A percentile compares a stretch with the other conserved stretches of the same genome.
Evolutionary conservation across 345 rosid species (phyloP).

Genomic region (Atalantia buxifolia): DNA sequence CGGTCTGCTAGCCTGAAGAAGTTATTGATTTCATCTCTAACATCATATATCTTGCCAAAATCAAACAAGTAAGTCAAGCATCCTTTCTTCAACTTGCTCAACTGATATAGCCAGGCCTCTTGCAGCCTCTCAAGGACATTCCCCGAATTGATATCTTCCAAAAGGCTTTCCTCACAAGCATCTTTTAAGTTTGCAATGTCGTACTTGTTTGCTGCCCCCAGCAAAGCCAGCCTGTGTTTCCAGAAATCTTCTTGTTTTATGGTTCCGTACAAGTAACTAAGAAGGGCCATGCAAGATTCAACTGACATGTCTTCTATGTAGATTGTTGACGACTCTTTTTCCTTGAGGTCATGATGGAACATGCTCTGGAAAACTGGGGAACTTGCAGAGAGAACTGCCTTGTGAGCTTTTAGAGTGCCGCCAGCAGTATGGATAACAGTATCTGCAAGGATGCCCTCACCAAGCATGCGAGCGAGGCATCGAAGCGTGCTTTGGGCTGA

Average conservation of each 20-base stretch:
- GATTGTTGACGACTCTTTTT: slow-evolving; percentile 82
- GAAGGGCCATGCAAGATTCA: slow-evolving; percentile 77
- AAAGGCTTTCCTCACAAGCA: slow-evolving; percentile 80
- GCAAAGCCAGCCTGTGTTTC: slow-evolving; percentile 76
- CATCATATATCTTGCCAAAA: slow-evolving; percentile 85
- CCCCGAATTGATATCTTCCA: slow-evolving; percentile 78
- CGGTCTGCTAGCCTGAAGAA: slow-evolving; percentile 82
- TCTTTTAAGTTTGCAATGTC: slow-evolving; percentile 69
- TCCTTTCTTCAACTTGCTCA: slow-evolving; percentile 79
- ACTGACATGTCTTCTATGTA: slow-evolving; percentile 77
- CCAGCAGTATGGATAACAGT: slow-evolving; percentile 72
- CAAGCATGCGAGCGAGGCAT: slow-evolving; percentile 85
- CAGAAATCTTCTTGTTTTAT: slow-evolving; percentile 81
- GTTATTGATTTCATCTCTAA: slow-evolving; percentile 65
- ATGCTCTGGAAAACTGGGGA: slow-evolving; percentile 89
- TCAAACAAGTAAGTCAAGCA: slow-evolving; percentile 82
- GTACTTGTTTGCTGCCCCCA: slow-evolving; percentile 85
- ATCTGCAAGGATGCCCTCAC: slow-evolving; percentile 71
- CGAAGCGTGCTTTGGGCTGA: slow-evolving; percentile 61
- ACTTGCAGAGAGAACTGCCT: slow-evolving; percentile 79
- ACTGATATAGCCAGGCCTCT: slow-evolving; percentile 90
- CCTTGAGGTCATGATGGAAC: slow-evolving; percentile 88
- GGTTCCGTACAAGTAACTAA: slow-evolving; percentile 81
- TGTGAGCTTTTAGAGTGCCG: slow-evolving; percentile 79
- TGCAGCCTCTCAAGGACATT: slow-evolving; percentile 90